Base-by-base conservation (phyloP, 495 filamentous ascomycete genomes). In the Polyplosphaeria fusca region DNA sequence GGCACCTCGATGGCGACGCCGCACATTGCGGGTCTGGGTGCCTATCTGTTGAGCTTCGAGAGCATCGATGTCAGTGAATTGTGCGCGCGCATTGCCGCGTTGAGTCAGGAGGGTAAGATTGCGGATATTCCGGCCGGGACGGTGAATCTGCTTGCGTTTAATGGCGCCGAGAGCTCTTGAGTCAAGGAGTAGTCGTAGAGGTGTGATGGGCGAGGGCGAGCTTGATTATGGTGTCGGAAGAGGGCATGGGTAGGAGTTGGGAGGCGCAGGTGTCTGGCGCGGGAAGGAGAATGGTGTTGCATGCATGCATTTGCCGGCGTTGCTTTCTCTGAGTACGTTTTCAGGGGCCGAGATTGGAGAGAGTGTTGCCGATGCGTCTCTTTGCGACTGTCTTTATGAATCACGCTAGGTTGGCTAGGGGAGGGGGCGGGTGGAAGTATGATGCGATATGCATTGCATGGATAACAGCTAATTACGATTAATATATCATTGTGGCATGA, bases 1-100 rank as follows among this genome's bases (percentile, higher is more conserved):
- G 85, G 83, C 41, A 87, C 85, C 73, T 77, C 73, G 4, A 82
- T 81, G 77, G 77, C 83, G 14, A 77, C 78, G 9, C 84, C 83
- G 4, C 83, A 87, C 55, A 75, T 86, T 37, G 73, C 76, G 7
- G 84, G 84, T 40, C 67, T 82, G 28, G 75, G 72, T 12, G 71
- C 58, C 7, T 62, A 66, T 38, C 55, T 63, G 5, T 32, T 63
- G 5, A 23, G 28, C 1, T 51, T 30, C 26, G 60, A 63, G 45
- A 42, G 39, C 26, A 47, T 43, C 12, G 4, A 23, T 5, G 47
- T 47, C n/a, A 39, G 37, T 27, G 5, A 19, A 2, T 52, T 62
- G 13, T 65, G 55, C 47, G 48, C 4, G 4, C 47, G 60, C 24
- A 63, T 63, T 38, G 48, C 37, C 7, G 54, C 38, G 40, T 28